phyloP scores from a whole-genome alignment of 108 stramenopile genomes.

The Cyclotella atomus region DNA sequence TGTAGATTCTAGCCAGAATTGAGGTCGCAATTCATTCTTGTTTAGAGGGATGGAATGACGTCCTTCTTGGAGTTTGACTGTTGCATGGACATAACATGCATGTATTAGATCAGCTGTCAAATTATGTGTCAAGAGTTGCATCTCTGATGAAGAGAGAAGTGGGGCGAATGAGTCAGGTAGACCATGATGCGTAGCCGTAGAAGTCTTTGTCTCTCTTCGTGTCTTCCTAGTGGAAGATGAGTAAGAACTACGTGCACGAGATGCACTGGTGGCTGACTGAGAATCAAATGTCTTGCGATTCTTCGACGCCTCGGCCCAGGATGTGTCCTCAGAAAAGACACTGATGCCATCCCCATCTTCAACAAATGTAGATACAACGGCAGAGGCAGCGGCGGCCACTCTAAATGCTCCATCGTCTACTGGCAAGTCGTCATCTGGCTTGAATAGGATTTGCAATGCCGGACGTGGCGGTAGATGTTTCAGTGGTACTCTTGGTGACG shows the following conservation, averaged over 20 bases:
- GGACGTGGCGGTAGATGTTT: constrained; percentile 74
- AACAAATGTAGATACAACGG: neutral
- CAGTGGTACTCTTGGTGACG: constrained; percentile 68
- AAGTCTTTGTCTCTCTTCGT: neutral
- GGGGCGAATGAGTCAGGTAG: constrained; percentile 91
- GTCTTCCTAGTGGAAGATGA: neutral
- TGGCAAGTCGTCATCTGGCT: constrained; percentile 70
- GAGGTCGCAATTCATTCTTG: constrained; percentile 79
- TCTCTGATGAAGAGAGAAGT: constrained; percentile 78
- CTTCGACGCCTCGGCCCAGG: constrained; percentile 3
- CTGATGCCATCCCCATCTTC: constrained; percentile 23
- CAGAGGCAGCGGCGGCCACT: constrained; percentile 6
- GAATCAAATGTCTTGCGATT: neutral
- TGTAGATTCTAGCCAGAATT: constrained; percentile 61
- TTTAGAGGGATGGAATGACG: constrained; percentile 81
- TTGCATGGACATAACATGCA: constrained; percentile 65
- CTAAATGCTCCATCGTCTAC: neutral
- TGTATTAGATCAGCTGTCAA: constrained; percentile 86
- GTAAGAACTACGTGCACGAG: neutral
- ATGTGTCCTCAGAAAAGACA: constrained; percentile 34
- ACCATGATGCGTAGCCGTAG: constrained; percentile 41
- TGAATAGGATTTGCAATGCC: constrained; percentile 77
- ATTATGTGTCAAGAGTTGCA: constrained; percentile 65
- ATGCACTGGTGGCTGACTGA: neutral
- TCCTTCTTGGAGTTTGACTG: constrained; percentile 65